Evolutionary conservation across 306 rosid genomes (phyloP).

Genomic region (Ochetophila trinervis): DNA sequence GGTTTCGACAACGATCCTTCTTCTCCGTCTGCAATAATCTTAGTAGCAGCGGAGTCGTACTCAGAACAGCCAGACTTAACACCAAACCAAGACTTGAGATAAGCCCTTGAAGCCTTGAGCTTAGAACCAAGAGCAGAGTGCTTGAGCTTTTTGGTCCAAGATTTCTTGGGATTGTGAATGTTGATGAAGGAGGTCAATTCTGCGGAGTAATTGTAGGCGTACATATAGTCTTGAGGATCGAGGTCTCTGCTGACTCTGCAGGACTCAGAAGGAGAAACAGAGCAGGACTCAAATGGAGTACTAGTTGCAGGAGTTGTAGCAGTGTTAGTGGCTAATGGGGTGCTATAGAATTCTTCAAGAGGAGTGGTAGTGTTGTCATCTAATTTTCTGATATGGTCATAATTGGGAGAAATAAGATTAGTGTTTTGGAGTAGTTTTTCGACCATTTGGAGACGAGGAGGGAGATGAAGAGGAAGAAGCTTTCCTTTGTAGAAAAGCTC

Average conservation of each 20-base stretch:
- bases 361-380: neutral
- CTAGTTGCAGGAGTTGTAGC: slow-evolving; percentile 61
- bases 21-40: slow-evolving; percentile 46
- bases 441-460: slow-evolving; percentile 86
- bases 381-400: slow-evolving; percentile 29
- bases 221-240: slow-evolving; percentile 50
- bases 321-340: slow-evolving; percentile 71
- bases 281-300: slow-evolving; percentile 91
- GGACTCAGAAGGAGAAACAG: slow-evolving; percentile 72
- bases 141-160: slow-evolving; percentile 80
- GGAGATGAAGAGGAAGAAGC: slow-evolving; percentile 96
- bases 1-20: slow-evolving; percentile 67
- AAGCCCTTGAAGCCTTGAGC: slow-evolving; percentile 85
- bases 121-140: slow-evolving; percentile 66
- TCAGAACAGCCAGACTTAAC: slow-evolving; percentile 81
- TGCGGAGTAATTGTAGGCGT: slow-evolving; percentile 29
- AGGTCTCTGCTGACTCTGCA: slow-evolving; percentile 74
- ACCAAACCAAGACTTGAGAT: slow-evolving; percentile 73
- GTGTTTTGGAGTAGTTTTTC: slow-evolving; percentile 71
- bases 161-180: slow-evolving; percentile 52
- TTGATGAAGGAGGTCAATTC: slow-evolving; percentile 29
- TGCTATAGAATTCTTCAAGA: slow-evolving; percentile 66
- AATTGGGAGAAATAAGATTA: slow-evolving; percentile 2
- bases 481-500: slow-evolving; percentile 99
- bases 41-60: slow-evolving; percentile 44